A percentile compares a stretch with the other conserved stretches of the same genome.
phyloP scores from a whole-genome alignment of 2,329 filamentous ascomycete species.

The Colletotrichum tropicicola region DNA sequence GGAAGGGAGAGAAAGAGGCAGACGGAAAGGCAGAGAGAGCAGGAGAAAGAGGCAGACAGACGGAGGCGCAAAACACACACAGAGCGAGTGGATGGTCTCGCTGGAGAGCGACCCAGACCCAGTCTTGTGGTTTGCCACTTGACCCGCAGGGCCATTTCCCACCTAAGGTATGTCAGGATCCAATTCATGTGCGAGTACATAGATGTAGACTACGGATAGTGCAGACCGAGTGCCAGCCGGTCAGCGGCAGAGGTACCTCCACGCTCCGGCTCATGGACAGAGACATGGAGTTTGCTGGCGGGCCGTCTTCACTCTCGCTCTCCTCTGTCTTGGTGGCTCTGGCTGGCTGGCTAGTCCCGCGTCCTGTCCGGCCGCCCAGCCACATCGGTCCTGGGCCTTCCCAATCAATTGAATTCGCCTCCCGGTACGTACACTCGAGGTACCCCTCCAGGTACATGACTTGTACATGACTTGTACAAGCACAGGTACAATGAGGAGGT shows the following conservation, averaged over 20 bases:
- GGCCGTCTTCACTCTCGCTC: too few relatives aligned
- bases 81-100: neutral
- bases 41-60: neutral
- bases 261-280: neutral
- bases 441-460: too few relatives aligned
- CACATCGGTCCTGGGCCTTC: conserved; percentile 15
- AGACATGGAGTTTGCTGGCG: neutral
- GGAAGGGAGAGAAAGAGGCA: neutral
- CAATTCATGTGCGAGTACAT: neutral
- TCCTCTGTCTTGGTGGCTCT: neutral
- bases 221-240: neutral
- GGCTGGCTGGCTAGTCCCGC: neutral
- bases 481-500: too few relatives aligned
- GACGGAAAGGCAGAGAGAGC: neutral
- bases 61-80: neutral
- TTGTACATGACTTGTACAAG: too few relatives aligned
- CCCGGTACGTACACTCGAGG: conserved; percentile 6
- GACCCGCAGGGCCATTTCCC: conserved; percentile 16
- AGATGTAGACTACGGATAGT: too few relatives aligned
- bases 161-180: conserved; percentile 3
- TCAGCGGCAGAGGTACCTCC: neutral
- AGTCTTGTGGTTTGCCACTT: conserved; percentile 20
- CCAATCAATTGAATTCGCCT: conserved; percentile 5
- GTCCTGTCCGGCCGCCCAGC: conserved; percentile 15
- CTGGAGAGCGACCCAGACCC: conserved; percentile 3